Base-by-base conservation (phyloP, 257 asterid genomes). In the Solanum chmielewskii region DNA sequence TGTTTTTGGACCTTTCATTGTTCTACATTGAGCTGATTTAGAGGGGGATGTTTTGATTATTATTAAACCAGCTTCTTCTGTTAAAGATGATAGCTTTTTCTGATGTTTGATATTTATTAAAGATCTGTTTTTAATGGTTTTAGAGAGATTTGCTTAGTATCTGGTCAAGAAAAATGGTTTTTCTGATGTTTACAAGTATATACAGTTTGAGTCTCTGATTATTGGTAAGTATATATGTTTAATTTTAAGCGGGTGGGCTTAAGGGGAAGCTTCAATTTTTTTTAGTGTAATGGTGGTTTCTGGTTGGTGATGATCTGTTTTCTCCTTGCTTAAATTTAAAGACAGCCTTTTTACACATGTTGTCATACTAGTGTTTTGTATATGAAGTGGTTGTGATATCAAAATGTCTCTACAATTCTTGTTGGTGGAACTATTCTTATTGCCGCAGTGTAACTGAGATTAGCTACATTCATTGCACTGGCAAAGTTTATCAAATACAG, bases 251-350 rank as follows among this genome's bases (percentile, higher is more conserved):
- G 20, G 49, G n/a, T 78, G 84, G 66, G 35, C 35, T 33, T 11
- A 29, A 49, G 69, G 44, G 29, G 11, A 81, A 11, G 44, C 44
- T 10, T 14, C 18, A 6, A 1, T 29, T 81, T 29, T 49, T 81
- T 29, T 81, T 42, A 64, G 66, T 82, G 52, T 80, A 74, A 59
- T 77, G 90, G 69, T 89, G 83, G 77, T 88, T 87, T 90, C 59
- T 56, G 88, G 89, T 85, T 83, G 90, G 88, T 85, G 88, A 86
- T 90, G 89, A 88, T 87, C 85, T 88, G 44, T 87, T 83, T 37
- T 86, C 84, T 64, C 87, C 47, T 90, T 88, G 60, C 90, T 90
- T 87, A 62, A 82, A 86, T 88, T 86, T 69, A 87, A 86, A 89
- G 91, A 78, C 75, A 89, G 71, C 88, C 62, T 56, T 62, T 86